A percentile compares a stretch with the other conserved stretches of the same genome.
phyloP scores from a whole-genome alignment of 2,329 filamentous ascomycete genomes.

The Aspergillus piperis region DNA sequence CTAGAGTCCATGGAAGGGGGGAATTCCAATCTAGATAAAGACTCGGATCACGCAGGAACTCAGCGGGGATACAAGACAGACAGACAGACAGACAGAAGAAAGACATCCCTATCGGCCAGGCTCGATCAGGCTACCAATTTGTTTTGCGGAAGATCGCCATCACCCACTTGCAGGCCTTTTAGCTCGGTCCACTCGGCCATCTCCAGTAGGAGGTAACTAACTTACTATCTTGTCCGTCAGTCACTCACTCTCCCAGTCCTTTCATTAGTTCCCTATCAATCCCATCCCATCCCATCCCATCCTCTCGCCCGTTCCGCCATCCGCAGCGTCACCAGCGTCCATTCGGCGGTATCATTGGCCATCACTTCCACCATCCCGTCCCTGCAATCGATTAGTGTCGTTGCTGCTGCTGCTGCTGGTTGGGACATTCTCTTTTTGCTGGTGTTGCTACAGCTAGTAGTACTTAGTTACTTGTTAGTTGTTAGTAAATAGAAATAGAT shows the following conservation, averaged over 20 bases:
- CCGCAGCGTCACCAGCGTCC: constrained; percentile 8
- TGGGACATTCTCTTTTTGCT: too few relatives aligned
- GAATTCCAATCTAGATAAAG: background rate
- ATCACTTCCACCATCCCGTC: background rate
- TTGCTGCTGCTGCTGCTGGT: background rate
- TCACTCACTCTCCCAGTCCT: background rate
- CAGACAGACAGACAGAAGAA: background rate
- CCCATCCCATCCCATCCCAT: background rate
- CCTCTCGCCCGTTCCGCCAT: constrained; percentile 20
- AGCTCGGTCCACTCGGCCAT: constrained; percentile 1
- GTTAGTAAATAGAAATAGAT: too few relatives aligned
- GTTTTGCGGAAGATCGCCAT: background rate
- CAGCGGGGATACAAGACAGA: background rate
- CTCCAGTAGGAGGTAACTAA: too few relatives aligned
- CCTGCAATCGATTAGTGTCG: background rate
- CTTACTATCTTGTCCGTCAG: too few relatives aligned
- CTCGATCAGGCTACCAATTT: background rate
- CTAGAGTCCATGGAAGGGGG: background rate
- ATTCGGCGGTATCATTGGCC: constrained; percentile 4
- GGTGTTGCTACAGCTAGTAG: too few relatives aligned
- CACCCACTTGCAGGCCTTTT: background rate
- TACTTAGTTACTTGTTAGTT: too few relatives aligned
- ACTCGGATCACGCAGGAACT: background rate
- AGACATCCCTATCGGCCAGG: background rate
- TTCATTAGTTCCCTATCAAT: background rate